Base-by-base conservation (phyloP, 495 filamentous ascomycete species). In the Podospora pseudocomata region DNA sequence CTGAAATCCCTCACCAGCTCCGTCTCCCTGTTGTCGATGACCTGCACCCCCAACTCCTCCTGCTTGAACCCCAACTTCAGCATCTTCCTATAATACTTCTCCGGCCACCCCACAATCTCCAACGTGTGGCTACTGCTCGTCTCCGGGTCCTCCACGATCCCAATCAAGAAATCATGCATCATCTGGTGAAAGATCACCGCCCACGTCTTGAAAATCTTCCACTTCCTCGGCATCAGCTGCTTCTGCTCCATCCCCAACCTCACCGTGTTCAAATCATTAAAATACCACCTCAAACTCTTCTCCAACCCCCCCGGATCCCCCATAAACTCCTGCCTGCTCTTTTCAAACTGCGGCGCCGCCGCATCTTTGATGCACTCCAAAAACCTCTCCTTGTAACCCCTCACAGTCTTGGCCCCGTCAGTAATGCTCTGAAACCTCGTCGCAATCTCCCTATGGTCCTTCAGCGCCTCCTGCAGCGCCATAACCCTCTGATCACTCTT, bases 71-170 rank as follows among this genome's bases (percentile, higher is more conserved):
- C 93, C 18, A 99, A 86, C 76, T 94, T 95, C 73, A 81, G 82
- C 94, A 98, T 97, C 81, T 97, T 97, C 70, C 89, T 87, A 76
- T 97, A 95, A 80, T 99, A 99, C 74, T 95, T 94, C 71, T 94
- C 91, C 18, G 87, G 91, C 93, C 94, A 99, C 76, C 94, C 90
- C 75, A 98, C 90, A 73, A 99, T 97, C 65, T 90, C 85, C 19
- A 97, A 85, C 75, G 95, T 88, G 72, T 96, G 90, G 28, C 89
- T 86, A 0, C 93, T 90, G 18, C 82, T 89, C 2, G 92, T 82
- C 23, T 92, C 87, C 0, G 90, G 87, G 69, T 97, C 91, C 71
- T 97, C 90, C 71, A 97, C 89, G 72, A 91, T 83, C 26, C 80
- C 85, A 62, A 94, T 82, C 4, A 99, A 84, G 79, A 92, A 96